These are phyloP conservation scores for Saccharomycopsis sp. DNA, from an alignment of 805 yeast genomes.

Conservation along the genomic window DNA sequence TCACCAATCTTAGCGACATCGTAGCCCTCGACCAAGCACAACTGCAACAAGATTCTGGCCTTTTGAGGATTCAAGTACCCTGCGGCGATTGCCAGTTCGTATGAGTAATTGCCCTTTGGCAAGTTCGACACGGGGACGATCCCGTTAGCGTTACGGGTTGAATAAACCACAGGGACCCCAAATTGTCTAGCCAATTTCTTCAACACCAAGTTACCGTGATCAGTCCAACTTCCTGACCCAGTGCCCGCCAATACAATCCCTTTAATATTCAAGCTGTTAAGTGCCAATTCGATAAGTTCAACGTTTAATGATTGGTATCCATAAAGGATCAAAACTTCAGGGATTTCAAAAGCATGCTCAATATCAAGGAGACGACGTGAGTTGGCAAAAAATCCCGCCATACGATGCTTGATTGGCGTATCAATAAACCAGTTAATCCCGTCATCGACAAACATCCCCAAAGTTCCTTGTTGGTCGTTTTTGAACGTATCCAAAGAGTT, in stretches of 20 bases:
- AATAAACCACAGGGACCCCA: conserved; percentile 49
- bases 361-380: conserved; percentile 16
- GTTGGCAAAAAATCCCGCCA: conserved; percentile 18
- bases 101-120: conserved; percentile 19
- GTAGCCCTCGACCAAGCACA: conserved; percentile 39
- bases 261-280: conserved; percentile 35
- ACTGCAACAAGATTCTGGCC: conserved; percentile 42
- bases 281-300: conserved; percentile 38
- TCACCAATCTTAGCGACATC: conserved; percentile 34
- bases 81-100: conserved; percentile 35
- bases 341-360: conserved; percentile 21
- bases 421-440: conserved; percentile 41
- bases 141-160: conserved; percentile 65
- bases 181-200: conserved; percentile 33
- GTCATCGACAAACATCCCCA: conserved; percentile 64
- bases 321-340: conserved; percentile 49
- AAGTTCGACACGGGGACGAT: conserved; percentile 51
- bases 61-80: conserved; percentile 49
- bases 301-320: conserved; percentile 56
- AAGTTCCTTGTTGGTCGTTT: conserved; percentile 59
- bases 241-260: conserved; percentile 63
- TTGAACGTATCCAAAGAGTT: conserved; percentile 66
- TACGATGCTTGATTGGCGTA: conserved; percentile 10
- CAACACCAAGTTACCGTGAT: conserved; percentile 39
- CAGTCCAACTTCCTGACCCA: conserved; percentile 65